Percentiles rank a stretch among this genome's conserved stretches.
Conservation (phyloP, 2,329 filamentous ascomycete species). For the Penicillium sp. region DNA sequence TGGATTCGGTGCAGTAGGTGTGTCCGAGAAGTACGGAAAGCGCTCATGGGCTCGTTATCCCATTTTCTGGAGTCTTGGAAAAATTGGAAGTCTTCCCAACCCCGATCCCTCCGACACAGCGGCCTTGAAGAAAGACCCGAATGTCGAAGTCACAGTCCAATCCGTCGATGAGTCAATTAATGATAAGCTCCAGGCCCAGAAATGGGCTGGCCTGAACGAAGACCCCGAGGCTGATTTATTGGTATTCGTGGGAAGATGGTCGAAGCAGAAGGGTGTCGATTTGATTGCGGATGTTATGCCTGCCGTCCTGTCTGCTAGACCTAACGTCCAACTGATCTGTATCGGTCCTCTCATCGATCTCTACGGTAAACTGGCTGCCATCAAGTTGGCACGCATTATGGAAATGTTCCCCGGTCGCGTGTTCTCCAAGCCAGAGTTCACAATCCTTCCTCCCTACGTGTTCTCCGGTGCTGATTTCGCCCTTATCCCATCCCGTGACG, state of each 20-base stretch:
- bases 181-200: conserved; percentile 62
- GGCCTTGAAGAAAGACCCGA: conserved; percentile 33
- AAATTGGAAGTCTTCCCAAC: conserved; percentile 65
- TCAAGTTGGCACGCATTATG: conserved; percentile 67
- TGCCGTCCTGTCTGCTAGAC: conserved; percentile 61
- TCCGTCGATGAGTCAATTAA: conserved; percentile 56
- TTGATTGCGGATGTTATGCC: conserved; percentile 70
- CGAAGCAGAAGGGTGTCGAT: conserved; percentile 69
- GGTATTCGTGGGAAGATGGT: conserved; percentile 71
- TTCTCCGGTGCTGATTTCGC: conserved; percentile 70
- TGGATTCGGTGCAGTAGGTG: conserved; percentile 69
- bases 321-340: conserved; percentile 63
- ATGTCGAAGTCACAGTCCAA: conserved; percentile 63
- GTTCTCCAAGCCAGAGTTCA: conserved; percentile 70
- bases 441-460: conserved; percentile 64
- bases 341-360: conserved; percentile 68
- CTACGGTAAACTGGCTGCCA: conserved; percentile 67
- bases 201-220: conserved; percentile 66
- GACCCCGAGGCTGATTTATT: conserved; percentile 65
- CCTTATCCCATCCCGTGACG: conserved; percentile 68
- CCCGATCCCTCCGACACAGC: conserved; percentile 61
- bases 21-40: conserved; percentile 69
- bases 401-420: conserved; percentile 66
- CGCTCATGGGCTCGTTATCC: conserved; percentile 67
- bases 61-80: conserved; percentile 68